A percentile compares a stretch with the other conserved stretches of the same genome.
Evolutionary conservation across 1,284 basidiomycete genomes (phyloP).

Genomic region (Ustilago lituana): DNA sequence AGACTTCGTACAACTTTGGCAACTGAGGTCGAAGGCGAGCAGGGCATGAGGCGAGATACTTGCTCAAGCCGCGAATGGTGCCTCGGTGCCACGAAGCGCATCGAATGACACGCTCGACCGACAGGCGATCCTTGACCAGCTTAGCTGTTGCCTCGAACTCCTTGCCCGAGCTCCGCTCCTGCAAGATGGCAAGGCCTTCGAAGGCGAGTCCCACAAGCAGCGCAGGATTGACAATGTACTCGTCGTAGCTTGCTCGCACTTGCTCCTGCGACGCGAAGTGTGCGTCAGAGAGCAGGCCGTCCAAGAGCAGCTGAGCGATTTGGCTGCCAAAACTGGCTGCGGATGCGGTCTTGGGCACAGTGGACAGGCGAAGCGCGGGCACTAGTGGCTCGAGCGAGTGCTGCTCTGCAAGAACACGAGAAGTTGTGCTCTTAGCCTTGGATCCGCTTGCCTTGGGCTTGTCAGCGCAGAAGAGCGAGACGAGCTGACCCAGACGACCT

Average conservation of each 20-base stretch:
- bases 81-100: conserved; percentile 47
- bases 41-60: conserved; percentile 30
- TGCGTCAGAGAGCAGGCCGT: conserved; percentile 25
- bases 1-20: conserved; percentile 19
- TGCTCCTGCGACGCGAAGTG: conserved; percentile 20
- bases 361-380: conserved; percentile 39
- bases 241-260: conserved; percentile 26
- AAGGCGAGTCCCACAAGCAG: conserved; percentile 36
- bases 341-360: conserved; percentile 24
- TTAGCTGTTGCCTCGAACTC: conserved; percentile 18
- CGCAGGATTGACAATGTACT: conserved; percentile 33
- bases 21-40: conserved; percentile 25
- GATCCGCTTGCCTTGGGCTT: not conserved
- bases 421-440: conserved; percentile 6
- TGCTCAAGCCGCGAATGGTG: conserved; percentile 32
- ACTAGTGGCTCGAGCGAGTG: conserved; percentile 29
- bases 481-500: conserved; percentile 23
- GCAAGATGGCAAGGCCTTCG: conserved; percentile 36
- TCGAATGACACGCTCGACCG: conserved; percentile 19
- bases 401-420: conserved; percentile 14
- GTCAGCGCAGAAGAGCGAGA: conserved; percentile 21
- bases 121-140: conserved; percentile 23
- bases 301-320: conserved; percentile 26
- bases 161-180: conserved; percentile 25
- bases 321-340: conserved; percentile 14